These are phyloP conservation scores for Geopyxis carbonaria DNA, from an alignment of 495 filamentous ascomycete genomes.

Conservation along the genomic window DNA sequence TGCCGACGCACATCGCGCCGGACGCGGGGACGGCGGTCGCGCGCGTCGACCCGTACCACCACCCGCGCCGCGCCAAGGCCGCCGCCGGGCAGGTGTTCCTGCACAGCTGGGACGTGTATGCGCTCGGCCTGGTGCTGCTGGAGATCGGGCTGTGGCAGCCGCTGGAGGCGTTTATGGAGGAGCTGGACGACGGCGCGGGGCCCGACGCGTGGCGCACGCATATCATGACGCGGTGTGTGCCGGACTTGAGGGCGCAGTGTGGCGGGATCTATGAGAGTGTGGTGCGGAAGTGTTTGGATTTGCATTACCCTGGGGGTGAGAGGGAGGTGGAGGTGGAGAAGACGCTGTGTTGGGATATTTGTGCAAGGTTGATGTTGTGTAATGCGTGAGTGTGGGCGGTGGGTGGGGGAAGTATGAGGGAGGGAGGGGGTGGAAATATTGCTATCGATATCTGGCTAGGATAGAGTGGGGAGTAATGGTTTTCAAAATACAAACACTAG, in stretches of 20 bases:
- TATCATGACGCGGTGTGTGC: not conserved
- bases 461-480: too few relatives aligned
- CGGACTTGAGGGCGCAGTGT: not conserved
- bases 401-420: slow-evolving; percentile 5
- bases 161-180: not conserved
- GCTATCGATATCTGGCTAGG: too few relatives aligned
- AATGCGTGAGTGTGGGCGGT: not conserved
- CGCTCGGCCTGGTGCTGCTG: slow-evolving; percentile 27
- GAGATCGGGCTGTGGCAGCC: slow-evolving; percentile 28
- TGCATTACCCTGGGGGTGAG: not conserved
- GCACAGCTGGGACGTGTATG: slow-evolving; percentile 28
- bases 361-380: not conserved
- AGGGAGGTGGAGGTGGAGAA: not conserved
- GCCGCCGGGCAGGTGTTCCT: not conserved
- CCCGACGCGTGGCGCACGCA: not conserved
- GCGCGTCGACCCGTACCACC: slow-evolving; percentile 38
- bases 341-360: slow-evolving; percentile 1
- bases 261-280: slow-evolving; percentile 1
- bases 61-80: slow-evolving; percentile 32
- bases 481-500: too few relatives aligned
- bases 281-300: slow-evolving; percentile 1
- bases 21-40: not conserved
- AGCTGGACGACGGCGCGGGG: not conserved
- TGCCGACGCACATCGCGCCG: too few relatives aligned
- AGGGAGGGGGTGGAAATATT: slow-evolving; percentile 6